Evolutionary conservation across 495 filamentous ascomycete species (phyloP).

Genomic region (Staphylotrichum tortipilum): DNA sequence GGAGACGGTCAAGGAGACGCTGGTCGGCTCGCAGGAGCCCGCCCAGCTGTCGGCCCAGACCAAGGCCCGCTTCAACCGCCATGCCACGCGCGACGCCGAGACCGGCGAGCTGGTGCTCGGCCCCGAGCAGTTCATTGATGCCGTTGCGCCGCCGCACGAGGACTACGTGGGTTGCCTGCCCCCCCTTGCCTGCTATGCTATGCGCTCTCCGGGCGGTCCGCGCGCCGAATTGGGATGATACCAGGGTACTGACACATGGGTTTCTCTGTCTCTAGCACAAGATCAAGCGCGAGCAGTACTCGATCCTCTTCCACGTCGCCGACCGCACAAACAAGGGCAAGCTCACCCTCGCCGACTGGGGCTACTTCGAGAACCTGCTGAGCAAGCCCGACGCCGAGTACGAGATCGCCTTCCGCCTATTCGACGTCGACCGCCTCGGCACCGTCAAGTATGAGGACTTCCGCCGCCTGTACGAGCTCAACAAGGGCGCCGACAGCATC

Average conservation of each 20-base stretch:
- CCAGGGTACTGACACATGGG: too few species aligned
- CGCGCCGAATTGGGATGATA: too few species aligned
- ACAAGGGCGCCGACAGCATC: conserved; percentile 70
- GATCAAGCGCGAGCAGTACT: conserved; percentile 90
- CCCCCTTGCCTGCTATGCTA: too few species aligned
- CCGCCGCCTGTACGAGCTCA: conserved; percentile 66
- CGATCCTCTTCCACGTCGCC: conserved; percentile 82
- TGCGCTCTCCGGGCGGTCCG: too few species aligned
- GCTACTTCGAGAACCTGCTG: conserved; percentile 84
- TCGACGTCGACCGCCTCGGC: conserved; percentile 75
- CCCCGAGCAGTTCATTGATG: conserved; percentile 77
- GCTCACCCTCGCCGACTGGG: conserved; percentile 78
- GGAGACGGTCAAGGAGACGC: conserved; percentile 66
- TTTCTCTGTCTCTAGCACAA: too few species aligned
- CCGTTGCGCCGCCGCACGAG: conserved; percentile 76
- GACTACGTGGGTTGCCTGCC: conserved; percentile 96
- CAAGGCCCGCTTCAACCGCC: conserved; percentile 62
- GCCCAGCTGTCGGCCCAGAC: conserved; percentile 58
- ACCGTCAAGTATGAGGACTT: conserved; percentile 82
- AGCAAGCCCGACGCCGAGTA: conserved; percentile 95
- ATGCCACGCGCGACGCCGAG: conserved; percentile 66
- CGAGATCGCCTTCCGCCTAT: conserved; percentile 94
- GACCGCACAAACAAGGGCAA: conserved; percentile 65
- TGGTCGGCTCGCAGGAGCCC: conserved; percentile 56
- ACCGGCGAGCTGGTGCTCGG: conserved; percentile 73